Evolutionary conservation across 2,329 filamentous ascomycete species (phyloP), one percentile per base, ranked within the genome.

Genomic region (Sporothrix variecibatus): DNA sequence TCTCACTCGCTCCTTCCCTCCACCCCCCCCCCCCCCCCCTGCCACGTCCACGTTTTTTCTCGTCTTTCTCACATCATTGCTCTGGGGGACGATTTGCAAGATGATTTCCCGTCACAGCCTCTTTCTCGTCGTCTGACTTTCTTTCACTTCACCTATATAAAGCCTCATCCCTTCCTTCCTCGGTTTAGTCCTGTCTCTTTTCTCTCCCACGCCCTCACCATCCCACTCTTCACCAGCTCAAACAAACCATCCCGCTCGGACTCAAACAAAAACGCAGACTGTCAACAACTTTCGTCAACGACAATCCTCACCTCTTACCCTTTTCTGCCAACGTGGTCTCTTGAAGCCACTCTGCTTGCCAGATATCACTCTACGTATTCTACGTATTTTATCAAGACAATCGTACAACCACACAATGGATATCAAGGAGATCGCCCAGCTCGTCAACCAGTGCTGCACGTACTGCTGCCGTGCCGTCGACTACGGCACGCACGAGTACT

Each of bases 401-500:
- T 49, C 17, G 43, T 15, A 11, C 23, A 17, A n/a, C 69, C 31
- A 46, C 72, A 81, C 75, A 76, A 87, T 87, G 85, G 81, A 81
- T 78, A 78, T 82, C 80, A 82, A 83, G 78, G 83, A 84, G 72
- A 79, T 81, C 76, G 80, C 84, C 75, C 82, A 82, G 73, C 84
- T 86, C 73, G 83, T 87, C 81, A 82, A 85, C 81, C 78, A 83
- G 77, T 87, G 86, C 84, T 87, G 86, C 82, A 83, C 83, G 34
- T 86, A 84, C 77, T 87, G 86, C 81, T 87, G 86, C 82, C 85
- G 84, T 78, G 84, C 84, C 46, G 82, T 84, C 72, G 85, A 87
- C 78, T 85, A 84, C 73, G 85, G 85, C 75, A 84, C 84, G 67
- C 86, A 87, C 78, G 86, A 87, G 77, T 85, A 84, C 78, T 87